Percentiles rank a stretch among this genome's conserved stretches.
These are phyloP conservation scores for Pichia sp. DNA, from an alignment of 1,139 yeast species.

Conservation along the genomic window DNA sequence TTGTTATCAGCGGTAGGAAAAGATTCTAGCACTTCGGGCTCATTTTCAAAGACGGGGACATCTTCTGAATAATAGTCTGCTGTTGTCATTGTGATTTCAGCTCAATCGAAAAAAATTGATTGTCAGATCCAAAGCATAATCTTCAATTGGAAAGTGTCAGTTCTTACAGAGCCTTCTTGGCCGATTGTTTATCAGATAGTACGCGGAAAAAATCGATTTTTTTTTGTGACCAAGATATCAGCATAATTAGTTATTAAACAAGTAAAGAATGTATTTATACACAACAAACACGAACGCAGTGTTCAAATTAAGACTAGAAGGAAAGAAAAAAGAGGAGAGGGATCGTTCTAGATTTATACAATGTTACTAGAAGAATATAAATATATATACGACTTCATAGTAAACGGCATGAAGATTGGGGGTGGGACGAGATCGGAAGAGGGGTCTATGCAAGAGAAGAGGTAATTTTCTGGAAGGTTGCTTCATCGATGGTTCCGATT, in stretches of 20 bases:
- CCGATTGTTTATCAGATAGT: background rate
- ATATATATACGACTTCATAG: background rate
- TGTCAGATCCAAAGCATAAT: too few relatives aligned
- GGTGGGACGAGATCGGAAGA: background rate
- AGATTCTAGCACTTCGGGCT: conserved; percentile 25
- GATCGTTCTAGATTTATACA: background rate
- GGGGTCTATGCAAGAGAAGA: background rate
- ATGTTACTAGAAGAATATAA: background rate
- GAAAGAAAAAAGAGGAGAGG: background rate
- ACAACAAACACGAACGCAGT: background rate
- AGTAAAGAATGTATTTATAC: background rate
- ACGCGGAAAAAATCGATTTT: background rate
- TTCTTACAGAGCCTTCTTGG: too few relatives aligned
- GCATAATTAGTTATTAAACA: background rate
- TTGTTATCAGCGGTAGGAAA: conserved; percentile 5
- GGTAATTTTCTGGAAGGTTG: conserved; percentile 31
- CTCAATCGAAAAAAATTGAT: too few relatives aligned
- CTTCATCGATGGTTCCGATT: conserved; percentile 44
- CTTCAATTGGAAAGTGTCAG: too few relatives aligned
- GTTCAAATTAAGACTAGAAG: background rate
- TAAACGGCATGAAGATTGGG: background rate
- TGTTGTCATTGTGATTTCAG: background rate
- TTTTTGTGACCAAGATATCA: background rate
- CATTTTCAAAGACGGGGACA: conserved; percentile 17
- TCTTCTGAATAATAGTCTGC: conserved; percentile 30